These are phyloP conservation scores for Knufia petricola DNA, from an alignment of 2,329 filamentous ascomycete genomes.

Conservation along the genomic window DNA sequence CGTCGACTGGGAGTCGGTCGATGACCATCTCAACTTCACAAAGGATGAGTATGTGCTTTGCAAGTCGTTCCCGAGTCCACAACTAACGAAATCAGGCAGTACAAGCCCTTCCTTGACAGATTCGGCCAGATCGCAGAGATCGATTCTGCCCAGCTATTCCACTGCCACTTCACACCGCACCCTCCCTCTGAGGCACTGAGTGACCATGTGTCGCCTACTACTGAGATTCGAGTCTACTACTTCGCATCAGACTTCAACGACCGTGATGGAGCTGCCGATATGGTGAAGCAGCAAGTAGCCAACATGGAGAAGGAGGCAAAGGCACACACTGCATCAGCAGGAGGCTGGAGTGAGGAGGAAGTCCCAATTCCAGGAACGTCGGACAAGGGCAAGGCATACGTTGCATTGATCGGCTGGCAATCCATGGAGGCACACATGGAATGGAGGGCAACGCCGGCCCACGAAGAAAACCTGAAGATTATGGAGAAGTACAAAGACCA, in stretches of 20 bases:
- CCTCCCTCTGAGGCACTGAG: slow-evolving; percentile 19
- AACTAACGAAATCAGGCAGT: slow-evolving; percentile 8
- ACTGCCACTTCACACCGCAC: slow-evolving; percentile 22
- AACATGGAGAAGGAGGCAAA: slow-evolving; percentile 14
- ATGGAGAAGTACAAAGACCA: slow-evolving; percentile 19
- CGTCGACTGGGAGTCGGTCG: slow-evolving; percentile 25
- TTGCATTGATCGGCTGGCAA: slow-evolving; percentile 31
- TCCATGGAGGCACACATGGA: slow-evolving; percentile 31
- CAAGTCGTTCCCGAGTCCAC: background rate
- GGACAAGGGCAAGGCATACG: slow-evolving; percentile 23
- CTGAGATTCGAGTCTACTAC: slow-evolving; percentile 22
- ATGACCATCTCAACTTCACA: slow-evolving; percentile 23
- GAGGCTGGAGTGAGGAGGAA: slow-evolving; percentile 25
- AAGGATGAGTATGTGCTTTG: slow-evolving; percentile 16
- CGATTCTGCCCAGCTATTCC: slow-evolving; percentile 14
- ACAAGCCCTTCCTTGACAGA: slow-evolving; percentile 20
- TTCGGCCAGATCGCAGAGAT: slow-evolving; percentile 17
- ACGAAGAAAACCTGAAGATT: slow-evolving; percentile 27
- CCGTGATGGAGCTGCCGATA: slow-evolving; percentile 15
- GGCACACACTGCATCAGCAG: slow-evolving; percentile 15
- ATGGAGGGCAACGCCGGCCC: slow-evolving; percentile 29
- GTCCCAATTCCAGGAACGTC: slow-evolving; percentile 25
- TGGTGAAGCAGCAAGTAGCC: slow-evolving; percentile 14
- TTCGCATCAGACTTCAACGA: slow-evolving; percentile 19
- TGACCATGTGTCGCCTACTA: slow-evolving; percentile 14